Conservation (phyloP, 306 rosid genomes). For the Begonia peltatifolia region DNA sequence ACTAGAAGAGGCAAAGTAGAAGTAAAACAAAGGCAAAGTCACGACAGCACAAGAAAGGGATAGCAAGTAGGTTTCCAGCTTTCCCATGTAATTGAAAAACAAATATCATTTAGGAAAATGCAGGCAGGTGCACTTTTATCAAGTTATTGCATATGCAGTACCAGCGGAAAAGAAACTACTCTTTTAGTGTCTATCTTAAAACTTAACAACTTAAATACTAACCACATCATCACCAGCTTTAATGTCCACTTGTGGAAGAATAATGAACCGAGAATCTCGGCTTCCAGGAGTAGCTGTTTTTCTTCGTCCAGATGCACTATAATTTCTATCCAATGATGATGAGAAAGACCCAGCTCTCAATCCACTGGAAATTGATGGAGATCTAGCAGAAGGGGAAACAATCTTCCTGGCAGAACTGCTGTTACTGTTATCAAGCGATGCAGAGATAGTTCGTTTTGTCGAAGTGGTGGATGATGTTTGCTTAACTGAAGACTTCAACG, state of each 20-base stretch:
- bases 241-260: conserved; percentile 84
- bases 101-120: too few species aligned
- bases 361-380: conserved; percentile 43
- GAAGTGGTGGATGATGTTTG: conserved; percentile 31
- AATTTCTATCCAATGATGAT: conserved; percentile 41
- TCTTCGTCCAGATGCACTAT: conserved; percentile 53
- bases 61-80: too few species aligned
- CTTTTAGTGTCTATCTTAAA: neutral
- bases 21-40: too few species aligned
- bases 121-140: too few species aligned
- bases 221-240: conserved; percentile 93
- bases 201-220: conserved; percentile 12
- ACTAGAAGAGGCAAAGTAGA: too few species aligned
- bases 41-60: too few species aligned
- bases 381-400: conserved; percentile 36
- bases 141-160: too few species aligned
- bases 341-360: conserved; percentile 44
- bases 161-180: too few species aligned
- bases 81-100: too few species aligned
- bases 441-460: conserved; percentile 33
- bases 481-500: conserved; percentile 36
- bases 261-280: conserved; percentile 55
- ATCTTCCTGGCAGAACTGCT: conserved; percentile 46
- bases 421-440: conserved; percentile 41
- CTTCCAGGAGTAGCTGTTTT: conserved; percentile 47